Conservation (phyloP, 495 filamentous ascomycete species). For the Xylaria intraflava region DNA sequence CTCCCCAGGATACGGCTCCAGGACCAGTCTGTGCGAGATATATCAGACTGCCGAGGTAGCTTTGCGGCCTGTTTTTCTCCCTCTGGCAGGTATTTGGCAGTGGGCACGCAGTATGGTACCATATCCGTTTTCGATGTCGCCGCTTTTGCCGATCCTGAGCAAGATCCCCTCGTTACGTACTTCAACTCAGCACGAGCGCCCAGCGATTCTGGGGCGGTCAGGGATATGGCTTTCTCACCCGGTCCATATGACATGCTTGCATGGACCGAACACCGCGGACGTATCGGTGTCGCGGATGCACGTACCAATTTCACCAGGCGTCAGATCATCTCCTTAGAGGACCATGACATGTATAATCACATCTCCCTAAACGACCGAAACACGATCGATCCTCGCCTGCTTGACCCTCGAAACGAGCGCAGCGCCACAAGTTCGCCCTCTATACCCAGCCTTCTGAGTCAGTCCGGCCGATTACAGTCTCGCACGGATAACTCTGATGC, state of each 20-base stretch:
- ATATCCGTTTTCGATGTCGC: constrained; percentile 47
- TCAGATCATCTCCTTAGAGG: constrained; percentile 64
- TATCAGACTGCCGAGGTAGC: constrained; percentile 44
- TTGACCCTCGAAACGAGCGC: constrained; percentile 33
- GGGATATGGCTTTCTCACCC: constrained; percentile 86
- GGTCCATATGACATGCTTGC: constrained; percentile 86
- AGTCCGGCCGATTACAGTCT: constrained; percentile 3
- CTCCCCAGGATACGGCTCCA: constrained; percentile 41
- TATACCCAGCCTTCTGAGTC: constrained; percentile 22
- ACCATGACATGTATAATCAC: constrained; percentile 49
- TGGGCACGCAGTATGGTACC: constrained; percentile 52
- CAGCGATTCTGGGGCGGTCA: constrained; percentile 66
- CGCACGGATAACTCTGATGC: constrained; percentile 19
- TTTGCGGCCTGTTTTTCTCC: constrained; percentile 50
- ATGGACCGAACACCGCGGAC: constrained; percentile 85
- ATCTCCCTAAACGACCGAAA: constrained; percentile 35
- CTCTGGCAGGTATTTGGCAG: constrained; percentile 45
- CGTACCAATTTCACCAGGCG: constrained; percentile 67
- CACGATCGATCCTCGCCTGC: constrained; percentile 45
- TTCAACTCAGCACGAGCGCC: constrained; percentile 54
- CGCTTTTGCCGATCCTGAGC: constrained; percentile 28
- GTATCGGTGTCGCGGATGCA: constrained; percentile 77
- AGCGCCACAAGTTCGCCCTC: constrained; percentile 24
- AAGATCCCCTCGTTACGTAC: constrained; percentile 35
- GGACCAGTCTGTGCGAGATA: constrained; percentile 42